A percentile compares a stretch with the other conserved stretches of the same genome.
Evolutionary conservation across 2,329 filamentous ascomycete genomes (phyloP).

Genomic region (Colletotrichum camelliae): DNA sequence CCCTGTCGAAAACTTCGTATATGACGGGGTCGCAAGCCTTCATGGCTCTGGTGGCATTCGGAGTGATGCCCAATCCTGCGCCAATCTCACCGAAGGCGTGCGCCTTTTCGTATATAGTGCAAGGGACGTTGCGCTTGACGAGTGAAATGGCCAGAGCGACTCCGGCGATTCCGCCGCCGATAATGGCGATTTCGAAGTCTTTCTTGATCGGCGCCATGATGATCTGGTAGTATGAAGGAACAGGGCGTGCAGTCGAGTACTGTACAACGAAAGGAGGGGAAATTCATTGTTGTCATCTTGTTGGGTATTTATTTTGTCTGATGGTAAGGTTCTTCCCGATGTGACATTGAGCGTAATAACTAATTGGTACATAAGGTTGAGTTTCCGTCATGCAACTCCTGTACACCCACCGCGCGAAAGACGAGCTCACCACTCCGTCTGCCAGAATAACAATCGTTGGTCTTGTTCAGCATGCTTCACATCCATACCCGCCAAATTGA

Average conservation of each 20-base stretch:
- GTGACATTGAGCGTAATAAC: neutral
- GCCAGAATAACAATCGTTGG: neutral
- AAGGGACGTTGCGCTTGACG: constrained; percentile 44
- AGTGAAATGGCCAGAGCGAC: constrained; percentile 51
- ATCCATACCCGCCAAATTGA: neutral
- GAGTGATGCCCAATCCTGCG: constrained; percentile 55
- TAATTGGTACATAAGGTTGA: neutral
- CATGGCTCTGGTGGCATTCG: constrained; percentile 54
- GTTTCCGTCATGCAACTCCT: neutral
- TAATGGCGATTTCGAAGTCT: constrained; percentile 42
- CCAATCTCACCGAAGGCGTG: constrained; percentile 49
- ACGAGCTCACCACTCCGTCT: neutral
- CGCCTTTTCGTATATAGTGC: constrained; percentile 53
- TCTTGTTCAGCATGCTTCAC: neutral
- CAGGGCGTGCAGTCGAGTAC: neutral
- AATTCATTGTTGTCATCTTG: neutral
- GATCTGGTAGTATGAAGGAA: neutral
- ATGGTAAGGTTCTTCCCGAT: neutral
- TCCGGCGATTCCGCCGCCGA: constrained; percentile 58
- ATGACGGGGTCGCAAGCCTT: constrained; percentile 26
- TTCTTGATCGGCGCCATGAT: neutral
- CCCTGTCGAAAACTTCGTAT: constrained; percentile 39
- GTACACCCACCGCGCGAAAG: neutral
- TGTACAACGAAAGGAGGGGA: neutral
- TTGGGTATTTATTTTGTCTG: neutral